Base-by-base conservation (phyloP, 345 rosid genomes). In the Lenwebbia sp. region DNA sequence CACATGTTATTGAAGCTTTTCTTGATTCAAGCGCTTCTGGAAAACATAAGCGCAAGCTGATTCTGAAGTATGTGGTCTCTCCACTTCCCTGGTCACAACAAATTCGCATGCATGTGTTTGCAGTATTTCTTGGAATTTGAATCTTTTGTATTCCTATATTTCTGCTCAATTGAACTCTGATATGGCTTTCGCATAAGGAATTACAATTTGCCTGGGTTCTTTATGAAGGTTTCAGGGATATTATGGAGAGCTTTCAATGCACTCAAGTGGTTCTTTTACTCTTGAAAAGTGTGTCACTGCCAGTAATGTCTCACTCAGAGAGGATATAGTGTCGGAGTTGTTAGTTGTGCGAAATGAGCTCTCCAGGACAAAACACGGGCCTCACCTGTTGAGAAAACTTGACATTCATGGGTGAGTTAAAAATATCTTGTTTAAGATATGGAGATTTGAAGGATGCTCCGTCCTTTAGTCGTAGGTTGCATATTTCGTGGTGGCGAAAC, bases 1-100 rank as follows among this genome's bases (percentile, higher is more conserved):
- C 98, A n/a, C 95, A 92, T 82, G 97, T 92, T 62, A 92, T 97
- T 62, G 99, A 97, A 91, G 96, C 96, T 53, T 96, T 94, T 92
- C 95, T 96, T 85, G 90, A 86, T 87, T 94, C 98, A 82, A 89
- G 91, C 86, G 95, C 94, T 89, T 92, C 98, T 85, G 89, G 86
- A 23, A 97, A 97, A 82, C 96, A 91, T 88, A 97, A 96, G 87
- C 93, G 92, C 78, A 92, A 93, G 91, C 86, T 96, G 85, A 91
- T 96, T 74, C 87, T 87, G 82, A 97, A 95, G 98, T 96, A 95
- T 82, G 98, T 37, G 47, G 81, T 10, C 47, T 70, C 81, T 86
- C 41, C 22, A 10, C 47, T 70, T 70, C 47, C 81, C 10, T 70
- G 47, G 26, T 70, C 47, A 70, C 81, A 33, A 19, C 81, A 70